A percentile compares a stretch with the other conserved stretches of the same genome.
Evolutionary conservation across 2,329 filamentous ascomycete genomes (phyloP).

Genomic region (Epichloe sp.): DNA sequence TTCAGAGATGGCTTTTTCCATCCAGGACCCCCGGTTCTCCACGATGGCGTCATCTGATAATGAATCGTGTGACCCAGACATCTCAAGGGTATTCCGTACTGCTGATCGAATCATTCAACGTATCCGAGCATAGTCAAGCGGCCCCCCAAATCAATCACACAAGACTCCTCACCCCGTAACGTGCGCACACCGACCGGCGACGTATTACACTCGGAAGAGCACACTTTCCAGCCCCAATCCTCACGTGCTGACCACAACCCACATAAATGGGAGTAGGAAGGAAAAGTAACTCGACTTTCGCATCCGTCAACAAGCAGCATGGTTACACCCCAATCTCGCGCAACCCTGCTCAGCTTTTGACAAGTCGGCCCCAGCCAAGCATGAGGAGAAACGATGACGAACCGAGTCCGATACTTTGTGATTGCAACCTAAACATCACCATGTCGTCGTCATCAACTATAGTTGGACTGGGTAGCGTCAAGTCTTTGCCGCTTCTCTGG

Average conservation of each 20-base stretch:
- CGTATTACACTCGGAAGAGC: background rate
- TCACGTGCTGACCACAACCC: background rate
- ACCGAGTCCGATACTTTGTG: background rate
- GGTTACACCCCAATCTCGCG: background rate
- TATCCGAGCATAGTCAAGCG: background rate
- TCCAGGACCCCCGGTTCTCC: conserved; percentile 1
- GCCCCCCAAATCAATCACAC: background rate
- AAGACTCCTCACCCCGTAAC: background rate
- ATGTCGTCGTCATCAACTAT: conserved; percentile 19
- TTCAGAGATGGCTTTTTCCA: conserved; percentile 3
- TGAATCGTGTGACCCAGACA: background rate
- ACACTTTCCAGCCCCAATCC: background rate
- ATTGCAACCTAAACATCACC: background rate
- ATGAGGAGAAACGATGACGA: background rate
- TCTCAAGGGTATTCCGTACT: background rate
- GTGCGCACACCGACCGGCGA: background rate
- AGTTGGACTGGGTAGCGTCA: conserved; percentile 29
- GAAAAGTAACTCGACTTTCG: background rate
- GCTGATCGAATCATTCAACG: background rate
- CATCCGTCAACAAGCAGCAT: background rate
- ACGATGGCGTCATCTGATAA: background rate
- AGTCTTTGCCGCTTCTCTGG: conserved; percentile 41
- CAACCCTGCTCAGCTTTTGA: background rate
- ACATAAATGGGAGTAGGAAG: background rate
- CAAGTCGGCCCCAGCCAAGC: background rate